Base-by-base conservation (phyloP, 192 early-diverging fungal species). In the Spizellomyces punctatus region DNA sequence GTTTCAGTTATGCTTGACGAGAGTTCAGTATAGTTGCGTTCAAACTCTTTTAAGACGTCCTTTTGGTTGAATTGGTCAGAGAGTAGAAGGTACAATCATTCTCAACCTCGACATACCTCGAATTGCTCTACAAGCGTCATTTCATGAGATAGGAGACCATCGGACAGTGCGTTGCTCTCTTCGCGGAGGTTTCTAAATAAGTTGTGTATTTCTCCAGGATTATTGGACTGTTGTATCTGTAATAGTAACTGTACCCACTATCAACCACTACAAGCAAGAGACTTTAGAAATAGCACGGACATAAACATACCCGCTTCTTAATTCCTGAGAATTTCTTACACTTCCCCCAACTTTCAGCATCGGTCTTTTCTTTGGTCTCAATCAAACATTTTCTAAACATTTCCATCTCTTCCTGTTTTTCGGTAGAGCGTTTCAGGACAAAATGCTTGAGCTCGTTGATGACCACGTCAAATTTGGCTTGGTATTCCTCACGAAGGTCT, bases 51-150 rank as follows among this genome's bases (percentile, higher is more conserved):
- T 43, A 82, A 58, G 10, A 89, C 79, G 14, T 89, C 88, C 72
- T 81, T 17, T 36, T 36, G 27, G 27, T 36, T 36, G 27, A 36
- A 36, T 36, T 36, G 27, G 27, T 36, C 27, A 36, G 27, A 36
- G 27, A 36, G 27, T 36, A 36, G 27, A 36, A 36, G 27, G 27
- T 36, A 36, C 27, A 36, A 36, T 36, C 27, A 0, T 36, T 36
- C 3, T 36, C 27, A 36, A 36, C 3, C 27, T 2, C 12, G 46
- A 17, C 47, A 21, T 57, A 81, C 79, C 59, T 89, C 88, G 66
- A 84, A 88, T 58, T 89, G 86, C 71, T 89, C 88, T 6, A 89
- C 86, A 9, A 89, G 71, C 4, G 75, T 73, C 85, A 89, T 83
- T 78, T 89, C 88, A 36, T 75, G 72, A 6, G 71, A 55, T 74